Base-by-base conservation (phyloP, 1,284 basidiomycete species). In the Naganishia cerealis region DNA sequence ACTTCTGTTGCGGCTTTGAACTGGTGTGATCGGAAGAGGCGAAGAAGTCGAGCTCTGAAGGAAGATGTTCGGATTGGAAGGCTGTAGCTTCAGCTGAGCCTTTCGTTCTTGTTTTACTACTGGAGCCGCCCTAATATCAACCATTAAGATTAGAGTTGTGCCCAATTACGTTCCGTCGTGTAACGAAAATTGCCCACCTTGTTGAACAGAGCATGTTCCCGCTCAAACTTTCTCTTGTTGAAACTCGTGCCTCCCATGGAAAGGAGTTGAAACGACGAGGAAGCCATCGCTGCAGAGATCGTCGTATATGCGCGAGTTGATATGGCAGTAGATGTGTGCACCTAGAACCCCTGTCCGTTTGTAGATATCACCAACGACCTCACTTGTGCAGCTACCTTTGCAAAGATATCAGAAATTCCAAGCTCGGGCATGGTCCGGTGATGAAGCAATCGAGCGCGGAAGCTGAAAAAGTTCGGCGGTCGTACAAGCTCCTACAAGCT, bases 41-140 rank as follows among this genome's bases (percentile, higher is more conserved):
- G 82, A 94, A 95, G 79, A 94, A 94, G 78, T 96, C 90, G 4
- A 95, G 84, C 71, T 90, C 90, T 1, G 83, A 74, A 0, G 93
- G 93, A 21, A 94, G 84, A 71, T 57, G 54, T 12, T 42, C 61
- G 29, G 67, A 15, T 16, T 57, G 42, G 1, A 54, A 26, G 16
- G 59, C 29, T 21, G 63, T 57, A 15, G 21, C 26, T 15, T 40
- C 42, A 21, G n/a, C 8, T 39, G 15, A 26, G 3, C 16, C 16
- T 38, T 42, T 52, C 36, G 50, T 53, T 65, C 18, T 65, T 33
- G 40, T 46, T 43, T 39, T 59, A n/a, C 26, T 56, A 24, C 21
- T 29, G 50, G 55, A 7, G 42, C 36, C 42, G 53, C 50, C 38
- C 40, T 39, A 40, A 46, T 33, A 33, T 33, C 29, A 33, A 33